Percentiles rank a stretch among this genome's conserved stretches.
Conservation (phyloP, 169 alveolate species). For the Babesia gibsoni region DNA sequence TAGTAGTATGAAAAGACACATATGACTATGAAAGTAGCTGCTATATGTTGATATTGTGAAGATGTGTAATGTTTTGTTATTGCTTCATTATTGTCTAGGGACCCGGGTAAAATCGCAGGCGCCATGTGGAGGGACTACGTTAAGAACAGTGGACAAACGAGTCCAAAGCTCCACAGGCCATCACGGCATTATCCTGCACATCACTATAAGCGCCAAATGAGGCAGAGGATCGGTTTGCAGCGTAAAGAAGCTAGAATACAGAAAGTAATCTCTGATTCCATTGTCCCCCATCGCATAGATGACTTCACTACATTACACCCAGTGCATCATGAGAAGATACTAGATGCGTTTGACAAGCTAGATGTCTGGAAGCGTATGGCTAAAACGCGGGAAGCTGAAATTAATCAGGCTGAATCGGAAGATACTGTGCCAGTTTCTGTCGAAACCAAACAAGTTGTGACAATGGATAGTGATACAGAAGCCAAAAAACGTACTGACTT, state of each 20-base stretch:
- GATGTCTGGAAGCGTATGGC: slow-evolving; percentile 44
- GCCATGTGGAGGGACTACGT: slow-evolving; percentile 32
- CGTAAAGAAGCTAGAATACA: slow-evolving; percentile 37
- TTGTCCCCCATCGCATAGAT: slow-evolving; percentile 2
- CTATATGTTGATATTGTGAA: not conserved
- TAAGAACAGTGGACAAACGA: slow-evolving; percentile 1
- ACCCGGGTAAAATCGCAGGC: slow-evolving; percentile 8
- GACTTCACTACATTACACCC: slow-evolving; percentile 2
- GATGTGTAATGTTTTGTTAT: not conserved
- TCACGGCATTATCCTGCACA: slow-evolving; percentile 60
- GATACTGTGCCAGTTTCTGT: too few relatives aligned
- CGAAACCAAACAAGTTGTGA: too few relatives aligned
- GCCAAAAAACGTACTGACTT: too few relatives aligned
- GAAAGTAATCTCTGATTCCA: not conserved
- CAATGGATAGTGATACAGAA: too few relatives aligned
- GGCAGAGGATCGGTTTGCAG: slow-evolving; percentile 55
- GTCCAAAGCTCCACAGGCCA: slow-evolving; percentile 30
- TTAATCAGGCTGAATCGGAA: too few relatives aligned
- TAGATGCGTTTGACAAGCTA: slow-evolving; percentile 34
- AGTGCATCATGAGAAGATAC: not conserved
- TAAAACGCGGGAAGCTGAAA: too few relatives aligned
- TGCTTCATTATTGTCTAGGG: slow-evolving; percentile 1
- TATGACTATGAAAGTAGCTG: not conserved
- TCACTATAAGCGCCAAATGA: slow-evolving; percentile 46
- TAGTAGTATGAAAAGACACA: not conserved